Conservation (phyloP, 1,139 yeast genomes). For the Hansenula sp. region DNA sequence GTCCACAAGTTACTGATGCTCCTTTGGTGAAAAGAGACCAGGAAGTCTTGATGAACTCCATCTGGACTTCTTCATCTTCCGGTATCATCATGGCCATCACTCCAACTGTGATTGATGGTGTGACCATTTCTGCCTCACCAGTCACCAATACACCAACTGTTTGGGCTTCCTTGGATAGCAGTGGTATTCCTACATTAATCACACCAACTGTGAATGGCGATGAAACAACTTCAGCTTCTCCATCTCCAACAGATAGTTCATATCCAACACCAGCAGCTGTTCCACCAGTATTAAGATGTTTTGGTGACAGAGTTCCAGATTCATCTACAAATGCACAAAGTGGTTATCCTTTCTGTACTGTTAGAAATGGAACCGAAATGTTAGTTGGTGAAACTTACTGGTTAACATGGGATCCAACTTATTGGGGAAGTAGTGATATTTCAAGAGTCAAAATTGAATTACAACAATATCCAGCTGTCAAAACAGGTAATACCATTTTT, state of each 20-base stretch:
- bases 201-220: conserved; percentile 32
- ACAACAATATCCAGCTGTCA: conserved; percentile 28
- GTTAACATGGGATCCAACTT: conserved; percentile 40
- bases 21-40: conserved; percentile 25
- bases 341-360: conserved; percentile 37
- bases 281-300: conserved; percentile 36
- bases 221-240: conserved; percentile 29
- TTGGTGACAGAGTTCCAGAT: conserved; percentile 32
- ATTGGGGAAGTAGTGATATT: conserved; percentile 32
- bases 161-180: conserved; percentile 34
- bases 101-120: conserved; percentile 36
- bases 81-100: conserved; percentile 27
- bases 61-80: conserved; percentile 33
- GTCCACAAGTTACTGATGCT: conserved; percentile 16
- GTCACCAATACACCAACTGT: conserved; percentile 26
- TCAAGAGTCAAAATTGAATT: conserved; percentile 27
- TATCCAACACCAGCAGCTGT: conserved; percentile 30
- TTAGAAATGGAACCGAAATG: conserved; percentile 35
- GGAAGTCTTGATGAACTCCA: conserved; percentile 24
- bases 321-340: conserved; percentile 15
- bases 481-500: conserved; percentile 26
- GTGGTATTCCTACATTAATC: conserved; percentile 33
- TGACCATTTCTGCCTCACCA: conserved; percentile 35
- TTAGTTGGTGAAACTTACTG: conserved; percentile 38
- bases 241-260: conserved; percentile 27